phyloP scores from a whole-genome alignment of 2,329 filamentous ascomycete species.

The Zarea fungicola region DNA sequence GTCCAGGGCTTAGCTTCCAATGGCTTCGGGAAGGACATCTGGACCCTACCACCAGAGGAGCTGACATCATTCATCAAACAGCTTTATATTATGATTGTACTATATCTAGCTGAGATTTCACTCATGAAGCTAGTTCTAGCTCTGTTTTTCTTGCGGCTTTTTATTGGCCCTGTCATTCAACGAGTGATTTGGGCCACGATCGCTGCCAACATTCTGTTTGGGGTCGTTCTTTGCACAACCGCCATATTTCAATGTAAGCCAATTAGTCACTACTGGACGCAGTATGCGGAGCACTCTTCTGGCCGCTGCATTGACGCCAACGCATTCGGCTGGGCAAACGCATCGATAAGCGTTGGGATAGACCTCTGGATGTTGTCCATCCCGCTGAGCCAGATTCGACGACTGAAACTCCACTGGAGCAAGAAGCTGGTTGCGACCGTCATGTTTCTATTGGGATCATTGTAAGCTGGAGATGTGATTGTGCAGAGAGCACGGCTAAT shows the following conservation, averaged over 20 bases:
- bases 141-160: constrained; percentile 52
- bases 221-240: constrained; percentile 36
- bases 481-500: background rate
- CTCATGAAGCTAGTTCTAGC: constrained; percentile 48
- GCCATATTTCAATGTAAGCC: constrained; percentile 48
- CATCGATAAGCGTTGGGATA: constrained; percentile 46
- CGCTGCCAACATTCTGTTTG: constrained; percentile 33
- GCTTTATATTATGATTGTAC: no score
- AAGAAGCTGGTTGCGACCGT: constrained; percentile 44
- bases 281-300: constrained; percentile 41
- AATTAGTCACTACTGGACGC: constrained; percentile 46
- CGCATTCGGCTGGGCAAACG: constrained; percentile 45
- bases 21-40: constrained; percentile 47
- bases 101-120: constrained; percentile 44
- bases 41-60: constrained; percentile 37
- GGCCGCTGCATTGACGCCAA: constrained; percentile 48
- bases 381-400: constrained; percentile 40
- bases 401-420: constrained; percentile 39
- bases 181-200: constrained; percentile 39
- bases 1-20: constrained; percentile 27
- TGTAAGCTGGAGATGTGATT: constrained; percentile 31
- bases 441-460: constrained; percentile 48
- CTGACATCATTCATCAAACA: constrained; percentile 39
- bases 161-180: constrained; percentile 35
- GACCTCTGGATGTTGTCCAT: constrained; percentile 49